Base-by-base conservation (phyloP, 2,329 filamentous ascomycete species). In the Sporothrix variecibatus region DNA sequence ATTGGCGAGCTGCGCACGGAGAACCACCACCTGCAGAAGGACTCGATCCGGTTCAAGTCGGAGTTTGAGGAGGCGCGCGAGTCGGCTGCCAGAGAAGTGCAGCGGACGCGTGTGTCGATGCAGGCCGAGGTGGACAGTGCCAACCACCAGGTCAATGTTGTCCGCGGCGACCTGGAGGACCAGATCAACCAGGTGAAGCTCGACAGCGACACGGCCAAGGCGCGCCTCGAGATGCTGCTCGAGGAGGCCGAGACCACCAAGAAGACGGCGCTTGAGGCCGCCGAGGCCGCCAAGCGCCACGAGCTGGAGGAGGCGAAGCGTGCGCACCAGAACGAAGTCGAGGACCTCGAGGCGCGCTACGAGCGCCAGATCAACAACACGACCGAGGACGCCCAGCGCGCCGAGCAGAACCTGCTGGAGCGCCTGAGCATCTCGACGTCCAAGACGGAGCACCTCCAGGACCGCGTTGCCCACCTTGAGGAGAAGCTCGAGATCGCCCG, bases 401-500 rank as follows among this genome's bases (percentile, higher is more conserved):
- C 90, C 2, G 94, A 97, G 81, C 88, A 91, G 76, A 92, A 95
- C 80, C 88, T 97, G 60, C 88, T 92, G 67, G 94, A 98, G 80
- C 91, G 93, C 34, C 88, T 98, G 73, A 91, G 89, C 76, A 87
- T 98, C 73, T 93, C 94, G 0, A 90, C 95, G 9, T 93, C 94
- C 73, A 97, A 95, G 86, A 90, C 92, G 3, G 90, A 94, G 78
- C 93, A 97, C 81, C 89, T 97, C 28, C 92, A 97, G 81, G 95
- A 98, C 78, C 94, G 93, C 78, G 89, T 98, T 34, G 83, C 88
- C 4, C 93, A 97, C 78, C 87, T 98, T 1, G 94, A 98, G 81
- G 95, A 98, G 81, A 95, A 94, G 82, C 88, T 99, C 20, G 92
- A 97, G 78, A 93, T 98, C 78, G 92, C 95, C 31, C 95, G 95